Base-by-base conservation (phyloP, 2,329 filamentous ascomycete genomes). In the Cladobotryum protrusum region DNA sequence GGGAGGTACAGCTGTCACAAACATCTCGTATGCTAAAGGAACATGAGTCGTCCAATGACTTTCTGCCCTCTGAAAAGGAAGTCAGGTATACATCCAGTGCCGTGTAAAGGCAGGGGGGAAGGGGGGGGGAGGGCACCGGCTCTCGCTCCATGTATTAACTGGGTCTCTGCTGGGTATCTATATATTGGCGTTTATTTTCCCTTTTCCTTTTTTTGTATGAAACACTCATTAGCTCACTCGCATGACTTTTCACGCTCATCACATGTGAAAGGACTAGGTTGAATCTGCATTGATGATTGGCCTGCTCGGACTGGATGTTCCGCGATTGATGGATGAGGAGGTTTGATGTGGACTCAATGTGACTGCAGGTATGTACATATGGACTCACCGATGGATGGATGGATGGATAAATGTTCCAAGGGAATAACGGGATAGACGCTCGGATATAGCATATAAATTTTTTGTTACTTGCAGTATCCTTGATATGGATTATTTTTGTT, bases 1-100 rank as follows among this genome's bases (percentile, higher is more conserved):
- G 67, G 67, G 65, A 70, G 20, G 57, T 61, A 6, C 55, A 57
- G 9, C 50, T 61, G 15, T 48, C 56, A 2, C 43, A 58, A 24
- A 47, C 52, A 11, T 15, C 44, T 45, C 24, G 32, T 34, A 20
- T 33, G 34, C 41, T 54, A 6, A 49, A 59, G 2, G 52, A 58
- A 4, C 46, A 54, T 11, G 24, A 17, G 5, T 36, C 45, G 17
- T 56, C 51, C 5, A 43, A 50, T 11, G 43, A 53, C 15, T 47
- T 43, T 14, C 24, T 9, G 11, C 43, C 37, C 24, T 9, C 44
- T 7, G 47, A 53, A 9, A 37, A 50, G 19, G 42, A 34, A 35
- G 14, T 33, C 13, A 47, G 41, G 41, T 32, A 45, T 29, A 19
- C 20, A 3, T 14, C 7, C 35, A 47, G 18, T 35, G 44, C 17